Base-by-base conservation (phyloP, 306 rosid species). In the Quercus bicolor region DNA sequence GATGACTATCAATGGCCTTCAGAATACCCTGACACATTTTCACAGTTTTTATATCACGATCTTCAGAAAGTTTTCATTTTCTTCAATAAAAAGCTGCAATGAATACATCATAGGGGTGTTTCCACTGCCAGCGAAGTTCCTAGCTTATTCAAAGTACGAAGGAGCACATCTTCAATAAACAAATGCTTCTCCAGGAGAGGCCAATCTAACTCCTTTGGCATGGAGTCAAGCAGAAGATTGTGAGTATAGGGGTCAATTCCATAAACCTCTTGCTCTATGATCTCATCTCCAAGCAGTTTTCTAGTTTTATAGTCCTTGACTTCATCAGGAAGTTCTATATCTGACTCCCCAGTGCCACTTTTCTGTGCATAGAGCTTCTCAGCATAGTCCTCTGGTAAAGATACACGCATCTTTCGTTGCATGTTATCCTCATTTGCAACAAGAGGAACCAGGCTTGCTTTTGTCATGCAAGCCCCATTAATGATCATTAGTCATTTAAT, bases 381-480 rank as follows among this genome's bases (percentile, higher is more conserved):
- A 66, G 86, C 87, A 88, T 91, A 96, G 83, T 93, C 98, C 84
- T 96, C 96, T 5, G 98, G 99, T 79, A 33, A 33, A 33, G 37
- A 33, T 33, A 33, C 37, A 31, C 84, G 87, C 99, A 93, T 96
- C 79, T 96, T 96, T 83, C 89, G 85, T 75, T 78, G 87, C 69
- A 96, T 97, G 43, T 90, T 92, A 85, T 96, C 98, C 84, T 93
- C 97, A 75, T 86, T 91, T n/a, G 98, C 97, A 70, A 93, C 97
- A 24, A 98, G 97, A 86, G 99, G 99, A 86, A 96, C 99, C 86
- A 96, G 78, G 86, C 99, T 96, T 65, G 92, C 91, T 91, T 93
- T 96, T 2, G 99, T 96, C 99, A 96, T 96, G 62, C 99, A 98
- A 84, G 98, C 99, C 98, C 98, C 99, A 96, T 82, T 96, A 96